A percentile compares a stretch with the other conserved stretches of the same genome.
Conservation (phyloP, 2,329 filamentous ascomycete genomes). For the Samsoniella hepiali region DNA sequence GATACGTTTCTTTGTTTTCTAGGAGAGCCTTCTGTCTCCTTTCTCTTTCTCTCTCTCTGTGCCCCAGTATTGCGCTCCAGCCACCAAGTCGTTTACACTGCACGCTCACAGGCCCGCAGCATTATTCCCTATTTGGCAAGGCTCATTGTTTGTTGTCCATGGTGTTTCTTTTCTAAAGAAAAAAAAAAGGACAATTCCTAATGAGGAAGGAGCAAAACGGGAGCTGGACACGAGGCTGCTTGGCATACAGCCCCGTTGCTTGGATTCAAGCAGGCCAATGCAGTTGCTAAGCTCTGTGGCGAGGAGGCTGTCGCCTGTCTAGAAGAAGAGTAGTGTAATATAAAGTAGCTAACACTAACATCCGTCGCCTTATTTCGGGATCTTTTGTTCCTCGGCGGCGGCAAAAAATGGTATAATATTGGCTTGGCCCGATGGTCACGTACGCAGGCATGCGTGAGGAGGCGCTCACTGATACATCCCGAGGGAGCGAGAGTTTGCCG, state of each 20-base stretch:
- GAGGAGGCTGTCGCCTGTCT: no score
- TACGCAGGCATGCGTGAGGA: not conserved
- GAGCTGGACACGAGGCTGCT: constrained; percentile 7
- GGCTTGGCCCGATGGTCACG: not conserved
- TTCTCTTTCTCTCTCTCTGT: no score
- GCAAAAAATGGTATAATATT: not conserved
- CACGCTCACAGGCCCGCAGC: no score
- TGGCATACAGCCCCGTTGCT: not conserved
- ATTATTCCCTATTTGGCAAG: not conserved
- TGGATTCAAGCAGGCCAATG: not conserved
- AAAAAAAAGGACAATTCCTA: not conserved
- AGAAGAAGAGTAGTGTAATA: no score
- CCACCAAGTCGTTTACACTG: no score
- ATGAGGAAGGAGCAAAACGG: not conserved
- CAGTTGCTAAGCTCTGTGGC: not conserved
- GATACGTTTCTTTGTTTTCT: no score
- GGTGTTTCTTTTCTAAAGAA: not conserved
- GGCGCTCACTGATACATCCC: not conserved
- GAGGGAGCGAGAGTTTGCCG: not conserved
- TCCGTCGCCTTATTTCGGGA: not conserved
- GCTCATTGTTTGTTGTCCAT: not conserved
- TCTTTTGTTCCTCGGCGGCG: not conserved
- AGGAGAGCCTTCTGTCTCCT: no score
- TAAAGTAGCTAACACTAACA: not conserved
- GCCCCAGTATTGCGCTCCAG: no score